A percentile compares a stretch with the other conserved stretches of the same genome.
These are phyloP conservation scores for Euphorbia peplus DNA, from an alignment of 345 rosid species.

Conservation along the genomic window DNA sequence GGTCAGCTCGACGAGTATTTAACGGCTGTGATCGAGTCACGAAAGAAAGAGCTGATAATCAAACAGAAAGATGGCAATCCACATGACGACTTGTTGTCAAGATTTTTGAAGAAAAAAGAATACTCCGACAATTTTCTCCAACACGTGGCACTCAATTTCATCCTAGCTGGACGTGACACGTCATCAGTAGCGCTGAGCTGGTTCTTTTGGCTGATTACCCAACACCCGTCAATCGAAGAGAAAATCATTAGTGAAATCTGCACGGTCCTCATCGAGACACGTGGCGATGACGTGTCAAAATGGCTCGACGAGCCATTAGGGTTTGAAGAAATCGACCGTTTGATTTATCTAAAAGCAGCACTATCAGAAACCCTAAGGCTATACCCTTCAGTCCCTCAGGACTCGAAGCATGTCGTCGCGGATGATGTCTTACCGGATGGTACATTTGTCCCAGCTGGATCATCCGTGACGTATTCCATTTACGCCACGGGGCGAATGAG, in stretches of 20 bases:
- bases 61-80: slow-evolving; percentile 45
- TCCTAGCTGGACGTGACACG: slow-evolving; percentile 97
- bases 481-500: slow-evolving; percentile 89
- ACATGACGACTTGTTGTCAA: slow-evolving; percentile 80
- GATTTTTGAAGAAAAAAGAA: slow-evolving; percentile 89
- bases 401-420: slow-evolving; percentile 71
- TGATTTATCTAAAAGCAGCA: slow-evolving; percentile 82
- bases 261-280: slow-evolving; percentile 60
- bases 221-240: slow-evolving; percentile 61
- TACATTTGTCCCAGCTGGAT: slow-evolving; percentile 82
- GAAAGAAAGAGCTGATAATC: slow-evolving; percentile 62
- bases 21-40: slow-evolving; percentile 58
- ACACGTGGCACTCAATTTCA: slow-evolving; percentile 90
- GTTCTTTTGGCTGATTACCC: slow-evolving; percentile 81
- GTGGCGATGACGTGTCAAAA: slow-evolving; percentile 49
- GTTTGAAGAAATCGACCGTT: slow-evolving; percentile 69
- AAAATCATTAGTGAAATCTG: slow-evolving; percentile 65
- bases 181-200: slow-evolving; percentile 87
- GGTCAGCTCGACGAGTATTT: slow-evolving; percentile 61
- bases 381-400: slow-evolving; percentile 91
- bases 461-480: slow-evolving; percentile 84
- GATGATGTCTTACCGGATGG: slow-evolving; percentile 92
- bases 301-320: slow-evolving; percentile 70
- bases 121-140: slow-evolving; percentile 73
- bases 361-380: slow-evolving; percentile 81